Base-by-base conservation (phyloP, 139 green algal species). In the Chlorella vulgaris region DNA sequence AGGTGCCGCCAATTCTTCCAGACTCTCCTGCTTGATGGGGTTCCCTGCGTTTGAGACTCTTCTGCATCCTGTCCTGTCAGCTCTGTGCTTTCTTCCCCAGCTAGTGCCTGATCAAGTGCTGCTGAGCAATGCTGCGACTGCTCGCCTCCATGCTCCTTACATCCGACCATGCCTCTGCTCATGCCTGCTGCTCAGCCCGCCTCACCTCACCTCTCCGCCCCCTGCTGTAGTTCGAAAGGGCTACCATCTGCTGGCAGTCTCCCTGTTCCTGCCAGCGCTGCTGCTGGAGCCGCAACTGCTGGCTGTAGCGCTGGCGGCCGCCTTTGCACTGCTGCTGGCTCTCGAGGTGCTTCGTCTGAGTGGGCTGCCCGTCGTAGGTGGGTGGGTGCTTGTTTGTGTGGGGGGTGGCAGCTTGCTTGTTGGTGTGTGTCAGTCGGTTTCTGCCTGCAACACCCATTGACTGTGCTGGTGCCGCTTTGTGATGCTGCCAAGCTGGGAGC, bases 171-270 rank as follows among this genome's bases (percentile, higher is more conserved):
- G n/a, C n/a, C n/a, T n/a, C n/a, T n/a, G n/a, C n/a, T n/a, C n/a
- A n/a, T n/a, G n/a, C n/a, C n/a, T 42, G 75, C 70, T 38, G 18
- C 24, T 38, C 7, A 22, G 29, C 53, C 47, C 22, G 22, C 71
- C 24, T 74, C 77, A 7, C 77, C 81, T 2, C 66, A 87, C 43
- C 73, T 91, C 15, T 31, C 50, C 31, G 40, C 26, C 38, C 2
- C 28, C 53, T 22, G 36, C 13, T 71, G 63, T 58, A 86, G 66
- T 88, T 66, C 85, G 91, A 66, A 95, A 96, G 86, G 93, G 89
- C 18, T 97, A 95, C 82, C 93, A 97, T 73, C 66, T 95, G 26
- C 71, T 97, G 50, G 91, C 91, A 2, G 69, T 92, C 4, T 69
- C 84, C 38, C 88, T 97, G 36, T 97, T 97, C 83, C 63, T 91